Evolutionary conservation across 129 eudicot species (phyloP), one percentile per base, ranked within the genome.

Genomic region (Centaurea solstitialis): DNA sequence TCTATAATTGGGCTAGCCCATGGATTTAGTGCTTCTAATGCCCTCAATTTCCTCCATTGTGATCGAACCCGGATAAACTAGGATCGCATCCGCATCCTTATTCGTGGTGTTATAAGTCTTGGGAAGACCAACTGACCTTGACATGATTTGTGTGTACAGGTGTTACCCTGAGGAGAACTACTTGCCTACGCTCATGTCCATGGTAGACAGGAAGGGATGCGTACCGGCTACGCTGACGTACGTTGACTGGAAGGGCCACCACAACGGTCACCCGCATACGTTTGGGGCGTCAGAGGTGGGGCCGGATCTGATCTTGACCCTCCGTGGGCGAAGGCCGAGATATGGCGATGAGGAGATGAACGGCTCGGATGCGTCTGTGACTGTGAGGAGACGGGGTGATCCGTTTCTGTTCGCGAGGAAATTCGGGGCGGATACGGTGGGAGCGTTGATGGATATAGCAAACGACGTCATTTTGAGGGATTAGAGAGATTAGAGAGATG

Each of bases 91-190:
- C n/a, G n/a, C n/a, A n/a, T n/a, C n/a, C n/a, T n/a, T n/a, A n/a
- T n/a, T n/a, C n/a, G n/a, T n/a, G n/a, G n/a, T n/a, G n/a, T n/a
- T n/a, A n/a, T n/a, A n/a, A n/a, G n/a, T n/a, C n/a, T n/a, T n/a
- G n/a, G n/a, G n/a, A n/a, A n/a, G n/a, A n/a, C n/a, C n/a, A n/a
- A n/a, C n/a, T n/a, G n/a, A n/a, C n/a, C n/a, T n/a, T n/a, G n/a
- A n/a, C n/a, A n/a, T n/a, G n/a, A n/a, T n/a, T n/a, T n/a, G n/a
- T 4, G 24, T 13, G 15, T 12, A 23, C 91, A 81, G 87, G 91
- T 95, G 99, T 91, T 95, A 87, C 77, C 99, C 99, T 9, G 99
- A 92, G 81, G 99, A 95, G 93, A 88, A 89, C 22, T 92, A 95
- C 72, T 91, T 92, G 80, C 91, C 99, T 64, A 95, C 99, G 77